phyloP scores from a whole-genome alignment of 768 basidiomycete genomes.

The Termitomyces sp. region DNA sequence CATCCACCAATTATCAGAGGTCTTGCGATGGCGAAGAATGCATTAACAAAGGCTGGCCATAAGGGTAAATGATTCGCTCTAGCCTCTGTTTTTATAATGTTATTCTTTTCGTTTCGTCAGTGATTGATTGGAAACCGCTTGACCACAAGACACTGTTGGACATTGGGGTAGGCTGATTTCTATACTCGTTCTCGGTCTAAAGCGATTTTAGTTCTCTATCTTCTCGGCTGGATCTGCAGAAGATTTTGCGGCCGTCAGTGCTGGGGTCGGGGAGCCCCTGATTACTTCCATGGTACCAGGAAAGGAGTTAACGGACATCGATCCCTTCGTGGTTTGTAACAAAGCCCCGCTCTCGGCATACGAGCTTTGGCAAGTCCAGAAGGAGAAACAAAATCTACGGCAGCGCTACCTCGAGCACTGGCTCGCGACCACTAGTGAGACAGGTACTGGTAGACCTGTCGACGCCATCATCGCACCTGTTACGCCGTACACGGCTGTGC shows the following conservation, averaged over 20 bases:
- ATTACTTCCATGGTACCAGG: slow-evolving; percentile 40
- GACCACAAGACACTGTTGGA: slow-evolving; percentile 43
- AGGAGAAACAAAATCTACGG: slow-evolving; percentile 40
- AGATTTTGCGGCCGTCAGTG: slow-evolving; percentile 35
- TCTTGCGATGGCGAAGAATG: slow-evolving; percentile 47
- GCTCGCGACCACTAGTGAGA: slow-evolving; percentile 43
- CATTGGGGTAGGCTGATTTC: slow-evolving; percentile 28
- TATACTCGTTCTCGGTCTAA: neutral
- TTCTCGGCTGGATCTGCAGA: slow-evolving; percentile 41
- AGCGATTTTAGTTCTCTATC: slow-evolving; percentile 27
- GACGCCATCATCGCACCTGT: slow-evolving; percentile 70
- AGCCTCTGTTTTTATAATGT: too few relatives aligned
- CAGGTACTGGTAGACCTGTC: slow-evolving; percentile 66
- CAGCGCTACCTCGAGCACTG: slow-evolving; percentile 58
- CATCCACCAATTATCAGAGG: slow-evolving; percentile 65
- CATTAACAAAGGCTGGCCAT: slow-evolving; percentile 44
- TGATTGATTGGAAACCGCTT: slow-evolving; percentile 62
- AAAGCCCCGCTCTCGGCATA: slow-evolving; percentile 29
- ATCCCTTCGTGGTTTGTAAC: neutral
- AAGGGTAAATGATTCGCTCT: slow-evolving; percentile 32
- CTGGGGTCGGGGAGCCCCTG: slow-evolving; percentile 47
- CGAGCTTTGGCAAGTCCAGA: slow-evolving; percentile 64
- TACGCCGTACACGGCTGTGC: slow-evolving; percentile 54
- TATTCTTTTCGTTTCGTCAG: slow-evolving; percentile 23
- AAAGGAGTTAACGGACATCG: neutral